Base-by-base conservation (phyloP, 2,329 filamentous ascomycete species). In the Fusarium luffae region DNA sequence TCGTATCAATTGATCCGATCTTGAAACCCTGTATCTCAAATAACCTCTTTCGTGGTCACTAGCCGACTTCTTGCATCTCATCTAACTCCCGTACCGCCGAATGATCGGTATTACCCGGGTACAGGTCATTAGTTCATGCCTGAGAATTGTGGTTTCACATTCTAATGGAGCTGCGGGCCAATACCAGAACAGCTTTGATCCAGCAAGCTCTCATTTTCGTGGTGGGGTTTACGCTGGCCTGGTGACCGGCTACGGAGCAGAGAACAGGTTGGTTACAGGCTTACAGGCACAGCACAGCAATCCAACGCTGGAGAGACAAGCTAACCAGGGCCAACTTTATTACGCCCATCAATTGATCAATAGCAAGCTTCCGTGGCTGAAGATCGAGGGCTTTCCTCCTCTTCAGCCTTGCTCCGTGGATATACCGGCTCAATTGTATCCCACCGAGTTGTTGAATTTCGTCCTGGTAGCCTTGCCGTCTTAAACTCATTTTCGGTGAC, bases 101-200 rank as follows among this genome's bases (percentile, higher is more conserved):
- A 69, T 61, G 60, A 72, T 72, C 73, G 73, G 73, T 74, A 75
- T 75, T 75, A 75, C 66, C 73, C 73, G 73, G 73, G 71, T 66
- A 66, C 50, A 55, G 60, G 59, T 49, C 50, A 60, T 30, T 44
- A 63, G 54, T 74, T 73, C 61, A 51, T 74, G 72, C 72, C 72
- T 74, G 61, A 74, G 68, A 68, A 66, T 71, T 74, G 58, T n/a
- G 71, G 71, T 63, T 59, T 41, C 44, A 63, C 30, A 44, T 41
- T 30, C 50, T 60, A 18, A 46, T 55, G 41, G 25, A 48, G 48
- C 40, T 21, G 44, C 42, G 44, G 16, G 21, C 47, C 51, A 63
- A 51, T 58, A 51, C 50, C 54, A 60, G 54, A 55, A 48, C 50
- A 73, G 67, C 69, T 69, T 63, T 55, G 47, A 37, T 56, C 63